Conservation (phyloP, 805 yeast genomes). For the Barnettozyma wickerhamii region DNA sequence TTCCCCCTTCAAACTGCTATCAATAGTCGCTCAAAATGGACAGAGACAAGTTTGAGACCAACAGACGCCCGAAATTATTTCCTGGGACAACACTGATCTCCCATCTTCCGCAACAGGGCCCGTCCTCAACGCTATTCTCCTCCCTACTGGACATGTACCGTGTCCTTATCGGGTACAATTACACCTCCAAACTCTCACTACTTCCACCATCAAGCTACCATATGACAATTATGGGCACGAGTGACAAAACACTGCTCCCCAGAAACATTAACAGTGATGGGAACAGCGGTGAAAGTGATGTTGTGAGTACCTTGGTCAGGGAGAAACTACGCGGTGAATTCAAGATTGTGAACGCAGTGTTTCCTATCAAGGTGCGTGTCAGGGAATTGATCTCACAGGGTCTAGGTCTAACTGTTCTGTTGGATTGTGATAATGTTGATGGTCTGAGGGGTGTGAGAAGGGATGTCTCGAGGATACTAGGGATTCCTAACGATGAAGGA, state of each 20-base stretch:
- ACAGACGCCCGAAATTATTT: background rate
- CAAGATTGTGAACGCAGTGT: background rate
- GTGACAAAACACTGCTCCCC: background rate
- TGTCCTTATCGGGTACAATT: background rate
- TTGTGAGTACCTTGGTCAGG: background rate
- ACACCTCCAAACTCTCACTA: background rate
- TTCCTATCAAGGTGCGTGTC: background rate
- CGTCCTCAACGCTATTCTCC: background rate
- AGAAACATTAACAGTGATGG: background rate
- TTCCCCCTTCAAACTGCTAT: too few relatives aligned
- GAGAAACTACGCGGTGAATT: background rate
- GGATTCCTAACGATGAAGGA: background rate
- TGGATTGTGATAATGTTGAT: background rate
- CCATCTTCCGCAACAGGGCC: background rate
- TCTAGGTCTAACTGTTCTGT: background rate
- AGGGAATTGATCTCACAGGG: too few relatives aligned
- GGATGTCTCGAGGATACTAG: background rate
- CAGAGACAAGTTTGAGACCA: background rate
- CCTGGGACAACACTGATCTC: background rate
- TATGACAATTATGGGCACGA: background rate
- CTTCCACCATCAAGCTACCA: conserved; percentile 3
- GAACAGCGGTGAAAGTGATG: too few relatives aligned
- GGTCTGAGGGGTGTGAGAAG: background rate
- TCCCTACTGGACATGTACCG: background rate
- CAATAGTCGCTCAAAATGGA: too few relatives aligned